Evolutionary conservation across 257 asterid species (phyloP), one percentile per base, ranked within the genome.

Genomic region (Lycium ferocissimum): DNA sequence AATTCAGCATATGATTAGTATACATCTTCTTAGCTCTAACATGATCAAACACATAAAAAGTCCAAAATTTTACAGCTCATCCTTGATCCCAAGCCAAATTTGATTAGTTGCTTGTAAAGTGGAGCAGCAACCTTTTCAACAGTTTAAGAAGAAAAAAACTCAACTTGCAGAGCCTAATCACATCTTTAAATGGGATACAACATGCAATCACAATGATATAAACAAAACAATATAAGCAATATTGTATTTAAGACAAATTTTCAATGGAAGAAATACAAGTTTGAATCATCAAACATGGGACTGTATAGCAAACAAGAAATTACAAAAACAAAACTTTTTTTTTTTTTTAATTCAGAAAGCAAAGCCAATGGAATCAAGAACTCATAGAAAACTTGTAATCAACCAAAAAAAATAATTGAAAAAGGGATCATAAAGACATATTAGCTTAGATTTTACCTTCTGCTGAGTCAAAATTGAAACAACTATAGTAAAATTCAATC

Each of bases 161-260:
- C n/a, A n/a, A 73, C 59, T 73, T 73, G 38, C 59, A 45, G n/a
- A 73, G 54, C n/a, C 11, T n/a, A 73, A 20, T 73, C 80, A 20
- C 81, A 75, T 75, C 80, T 4, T 10, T 73, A 45, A 45, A 73
- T 73, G 58, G 18, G 72, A 33, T 33, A 66, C 11, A 33, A 66
- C 33, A 11, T 13, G n/a, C n/a, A 12, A 66, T 66, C 10, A 66
- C 47, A 26, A 65, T 35, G 20, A 35, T 33, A 12, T 66, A 12
- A 35, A 33, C 11, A 66, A 13, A 26, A 26, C 33, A 26, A 26
- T 26, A 26, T 26, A 66, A 66, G 45, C 20, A 66, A 33, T 13
- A 66, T 33, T 45, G 33, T 18, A 62, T 9, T 62, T 37, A 62
- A 67, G 10, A 66, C 61, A 56, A 56, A 56, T 56, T 56, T 56